Conservation (phyloP, 1,284 basidiomycete species). For the Cutaneotrichosporon cutaneum region DNA sequence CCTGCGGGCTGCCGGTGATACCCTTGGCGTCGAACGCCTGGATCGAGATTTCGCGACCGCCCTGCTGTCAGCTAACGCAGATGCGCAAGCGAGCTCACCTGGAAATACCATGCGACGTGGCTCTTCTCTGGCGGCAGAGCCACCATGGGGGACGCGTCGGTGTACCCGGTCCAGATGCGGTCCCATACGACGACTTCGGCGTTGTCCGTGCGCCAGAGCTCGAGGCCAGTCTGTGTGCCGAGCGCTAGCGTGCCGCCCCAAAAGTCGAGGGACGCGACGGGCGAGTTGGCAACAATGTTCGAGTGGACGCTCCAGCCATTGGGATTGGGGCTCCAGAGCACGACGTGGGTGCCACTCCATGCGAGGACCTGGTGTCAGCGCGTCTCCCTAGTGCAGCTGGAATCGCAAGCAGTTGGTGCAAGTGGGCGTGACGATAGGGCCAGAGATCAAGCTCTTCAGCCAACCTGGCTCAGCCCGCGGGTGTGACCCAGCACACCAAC, state of each 20-base stretch:
- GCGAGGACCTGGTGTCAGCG: conserved; percentile 39
- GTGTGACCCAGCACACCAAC: too few relatives aligned
- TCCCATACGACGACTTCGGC: conserved; percentile 48
- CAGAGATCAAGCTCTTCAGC: too few relatives aligned
- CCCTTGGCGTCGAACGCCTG: conserved; percentile 32
- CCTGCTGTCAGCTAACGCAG: conserved; percentile 14
- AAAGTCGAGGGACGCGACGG: conserved; percentile 38
- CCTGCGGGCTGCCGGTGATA: conserved; percentile 35
- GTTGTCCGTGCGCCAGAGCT: conserved; percentile 40
- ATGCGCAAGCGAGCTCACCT: conserved; percentile 21
- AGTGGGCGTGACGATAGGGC: too few relatives aligned
- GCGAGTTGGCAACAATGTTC: conserved; percentile 34
- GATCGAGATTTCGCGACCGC: conserved; percentile 28
- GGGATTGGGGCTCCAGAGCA: conserved; percentile 34
- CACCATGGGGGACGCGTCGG: conserved; percentile 10
- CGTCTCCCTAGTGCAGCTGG: too few relatives aligned
- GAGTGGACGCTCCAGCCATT: conserved; percentile 40
- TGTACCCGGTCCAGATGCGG: conserved; percentile 33
- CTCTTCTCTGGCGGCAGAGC: conserved; percentile 23
- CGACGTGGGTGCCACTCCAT: conserved; percentile 43
- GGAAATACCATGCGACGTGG: conserved; percentile 39
- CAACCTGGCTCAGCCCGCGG: too few relatives aligned
- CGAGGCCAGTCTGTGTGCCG: conserved; percentile 39
- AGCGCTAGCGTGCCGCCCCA: conserved; percentile 32
- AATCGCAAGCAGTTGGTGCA: too few relatives aligned